Base-by-base conservation (phyloP, 768 basidiomycete genomes). In the Paxillus rubicundulus region DNA sequence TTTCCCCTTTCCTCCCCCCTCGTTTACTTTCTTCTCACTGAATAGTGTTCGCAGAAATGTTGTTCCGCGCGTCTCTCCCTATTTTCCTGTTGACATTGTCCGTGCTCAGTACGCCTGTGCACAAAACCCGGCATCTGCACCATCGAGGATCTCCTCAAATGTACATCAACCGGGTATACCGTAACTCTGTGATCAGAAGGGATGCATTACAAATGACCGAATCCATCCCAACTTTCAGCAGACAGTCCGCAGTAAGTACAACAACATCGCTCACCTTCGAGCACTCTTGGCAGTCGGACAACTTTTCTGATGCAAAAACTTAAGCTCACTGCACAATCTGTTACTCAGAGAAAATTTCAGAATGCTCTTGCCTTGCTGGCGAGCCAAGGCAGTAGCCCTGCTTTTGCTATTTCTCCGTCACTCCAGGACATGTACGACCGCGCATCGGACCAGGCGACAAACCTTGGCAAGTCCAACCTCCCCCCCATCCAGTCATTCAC, bases 371-470 rank as follows among this genome's bases (percentile, higher is more conserved):
- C 52, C 13, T 34, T 66, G 16, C 43, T 64, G 0, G 46, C 55
- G 34, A 49, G 50, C 18, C 50, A 53, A 10, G 42, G 46, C 12
- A 52, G 45, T 12, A 54, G 20, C 16, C 42, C 52, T 12, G 36
- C 48, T 21, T 55, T 60, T 17, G 7, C 12, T 24, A 44, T 65
- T 14, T 50, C 63, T 13, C 18, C 54, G 7, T 52, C 54, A 3
- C 55, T 64, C 4, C 52, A 48, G 50, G 27, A 18, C 9, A 9
- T 44, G 27, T 64, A 62, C 44, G 28, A 64, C 49, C 54, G 38
- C 17, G 61, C 61, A 10, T 60, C 63, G 50, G 64, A 64, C 44
- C 12, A 51, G 24, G 61, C 45, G 7, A 60, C 58, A 47, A 53
- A 53, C 46, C 44, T 54, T 1, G 4, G 52, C 24, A n/a, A 45